Evolutionary conservation across 1,284 basidiomycete species (phyloP), one percentile per base, ranked within the genome.

Genomic region (Microbotryum scabiosae): DNA sequence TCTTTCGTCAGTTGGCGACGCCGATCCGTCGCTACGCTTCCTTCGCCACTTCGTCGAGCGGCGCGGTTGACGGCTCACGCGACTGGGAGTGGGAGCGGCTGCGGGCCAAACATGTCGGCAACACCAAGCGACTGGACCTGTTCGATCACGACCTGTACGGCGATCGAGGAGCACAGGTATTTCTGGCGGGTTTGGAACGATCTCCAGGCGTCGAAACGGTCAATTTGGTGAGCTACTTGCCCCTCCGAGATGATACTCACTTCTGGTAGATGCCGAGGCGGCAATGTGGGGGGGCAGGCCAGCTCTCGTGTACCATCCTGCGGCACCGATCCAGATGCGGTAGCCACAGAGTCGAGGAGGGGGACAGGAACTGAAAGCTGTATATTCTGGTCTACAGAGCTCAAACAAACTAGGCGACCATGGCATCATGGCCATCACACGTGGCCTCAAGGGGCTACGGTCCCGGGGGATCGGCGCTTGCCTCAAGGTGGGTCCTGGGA

Each of bases 361-460:
- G 4, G 36, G 5, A 6, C 10, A 18, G 16, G 5, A 6, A 4
- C 12, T 41, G 36, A 18, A 12, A 12, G 36, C 14, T 41, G 16
- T 12, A 4, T 18, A 46, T 9, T 7, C 10, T 5, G 20, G 36
- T 54, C 28, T 1, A 8, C 20, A 12, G 51, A 64, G 63, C 2
- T 60, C 60, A 0, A 68, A 68, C 21, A 30, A 46, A 3, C 41
- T 68, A 0, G 61, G 66, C 4, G 66, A 68, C 45, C 59, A 62
- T 23, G 66, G 66, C 2, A 16, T 68, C 10, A 52, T 59, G 4
- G 63, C 62, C 44, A 41, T 68, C 1, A 48, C 65, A 9, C 51
- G 56, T 10, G 66, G 66, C 3, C 56, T 68, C n/a, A 68, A 68
- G 53, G 50, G 59, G 16, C 14, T 68, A 20, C 44, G 66, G 21